Evolutionary conservation across 495 filamentous ascomycete species (phyloP), one percentile per base, ranked within the genome.

Genomic region (Aspergillus sparsus): DNA sequence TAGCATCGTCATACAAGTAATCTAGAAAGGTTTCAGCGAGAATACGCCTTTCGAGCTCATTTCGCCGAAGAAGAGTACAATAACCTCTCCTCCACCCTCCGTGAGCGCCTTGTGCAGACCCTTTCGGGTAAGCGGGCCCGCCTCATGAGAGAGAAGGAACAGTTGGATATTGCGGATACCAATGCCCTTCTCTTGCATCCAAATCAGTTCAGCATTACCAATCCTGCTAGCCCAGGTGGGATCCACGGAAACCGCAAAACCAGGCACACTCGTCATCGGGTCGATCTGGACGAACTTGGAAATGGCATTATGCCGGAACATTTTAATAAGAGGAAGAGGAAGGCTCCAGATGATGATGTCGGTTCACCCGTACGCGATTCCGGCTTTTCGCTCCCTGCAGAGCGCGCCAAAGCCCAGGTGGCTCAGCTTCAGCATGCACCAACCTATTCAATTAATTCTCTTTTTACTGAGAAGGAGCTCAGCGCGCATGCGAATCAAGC

Each of bases 401-500:
- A 78, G 60, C 77, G 82, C 15, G 72, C 71, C 37, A 75, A 79
- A 55, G 63, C 69, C 3, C 68, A 73, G 46, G 49, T 74, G 12
- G 69, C 72, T 39, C 72, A 77, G 60, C 74, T 82, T 58, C 69
- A 71, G 62, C 63, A 68, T 37, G 72, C 78, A 5, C 74, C 86
- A 45, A 66, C 85, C 1, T 94, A 92, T 73, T 91, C 88, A 47
- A 86, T 98, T 59, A 88, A 96, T 53, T 89, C 91, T 58, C 85
- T 98, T 27, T 97, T 98, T 67, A 96, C 91, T 0, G 92, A 97
- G 61, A 96, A 93, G 75, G 93, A 98, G 72, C 85, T 97, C 11
- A 81, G 84, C 33, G 80, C 90, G 72, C 86, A 87, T 5, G 87
- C 89, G 45, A 90, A 90, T 63, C 74, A 82, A 32, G 88, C 91